phyloP scores from a whole-genome alignment of 139 green algal species.

The Picochlorum sp. region DNA sequence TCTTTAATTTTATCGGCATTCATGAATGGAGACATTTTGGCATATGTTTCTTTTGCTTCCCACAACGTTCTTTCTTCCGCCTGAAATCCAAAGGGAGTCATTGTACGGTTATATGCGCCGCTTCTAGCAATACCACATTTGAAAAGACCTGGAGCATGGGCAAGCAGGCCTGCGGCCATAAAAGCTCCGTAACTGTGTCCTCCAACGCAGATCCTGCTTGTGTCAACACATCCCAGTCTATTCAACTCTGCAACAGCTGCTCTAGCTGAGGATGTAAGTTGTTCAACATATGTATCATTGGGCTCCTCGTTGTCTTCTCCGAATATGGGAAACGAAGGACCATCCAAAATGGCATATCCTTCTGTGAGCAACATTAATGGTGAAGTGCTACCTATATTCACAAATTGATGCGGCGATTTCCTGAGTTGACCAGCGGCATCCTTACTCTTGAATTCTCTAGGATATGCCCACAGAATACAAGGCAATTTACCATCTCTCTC shows the following conservation, averaged over 20 bases:
- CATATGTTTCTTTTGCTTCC: slow-evolving; percentile 84
- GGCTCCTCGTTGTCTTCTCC: slow-evolving; percentile 76
- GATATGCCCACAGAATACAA: slow-evolving; percentile 92
- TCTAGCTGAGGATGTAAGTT: slow-evolving; percentile 67
- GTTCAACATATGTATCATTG: slow-evolving; percentile 96
- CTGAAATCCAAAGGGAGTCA: slow-evolving; percentile 98
- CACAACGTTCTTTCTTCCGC: slow-evolving; percentile 92
- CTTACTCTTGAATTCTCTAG: slow-evolving; percentile 82
- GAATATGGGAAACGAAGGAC: slow-evolving; percentile 80
- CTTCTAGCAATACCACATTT: slow-evolving; percentile 73
- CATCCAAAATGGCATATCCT: slow-evolving; percentile 90
- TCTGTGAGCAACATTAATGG: slow-evolving; percentile 83
- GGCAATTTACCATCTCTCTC: slow-evolving; percentile 74
- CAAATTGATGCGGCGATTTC: slow-evolving; percentile 76
- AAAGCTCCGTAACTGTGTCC: slow-evolving; percentile 90
- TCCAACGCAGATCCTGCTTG: slow-evolving; percentile 65
- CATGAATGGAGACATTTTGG: slow-evolving; percentile 84
- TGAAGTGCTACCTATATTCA: slow-evolving; percentile 64
- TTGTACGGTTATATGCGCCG: slow-evolving; percentile 86
- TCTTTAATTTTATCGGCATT: slow-evolving; percentile 86
- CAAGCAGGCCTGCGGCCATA: slow-evolving; percentile 83
- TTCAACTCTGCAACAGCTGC: slow-evolving; percentile 74
- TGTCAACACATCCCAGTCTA: slow-evolving; percentile 66
- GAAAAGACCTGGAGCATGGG: slow-evolving; percentile 83
- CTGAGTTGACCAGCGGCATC: slow-evolving; percentile 90